These are phyloP conservation scores for Lentinus tigrinus DNA, from an alignment of 768 basidiomycete genomes.

Conservation along the genomic window DNA sequence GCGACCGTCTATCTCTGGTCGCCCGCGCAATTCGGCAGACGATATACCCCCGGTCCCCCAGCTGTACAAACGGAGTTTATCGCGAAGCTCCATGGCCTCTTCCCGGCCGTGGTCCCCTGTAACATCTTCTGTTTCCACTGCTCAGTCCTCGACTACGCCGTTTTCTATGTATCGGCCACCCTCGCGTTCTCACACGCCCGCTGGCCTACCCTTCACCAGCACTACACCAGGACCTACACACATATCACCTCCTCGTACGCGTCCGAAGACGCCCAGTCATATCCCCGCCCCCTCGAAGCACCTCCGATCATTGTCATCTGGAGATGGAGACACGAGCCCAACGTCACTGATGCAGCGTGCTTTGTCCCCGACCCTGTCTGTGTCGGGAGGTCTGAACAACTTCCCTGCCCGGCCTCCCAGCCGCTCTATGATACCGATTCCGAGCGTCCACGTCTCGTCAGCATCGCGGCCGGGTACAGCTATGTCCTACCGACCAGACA, in stretches of 20 bases:
- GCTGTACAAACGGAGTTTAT: constrained; percentile 61
- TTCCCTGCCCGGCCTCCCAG: constrained; percentile 72
- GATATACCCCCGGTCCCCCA: constrained; percentile 33
- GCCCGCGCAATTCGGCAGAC: constrained; percentile 21
- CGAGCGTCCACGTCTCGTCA: constrained; percentile 66
- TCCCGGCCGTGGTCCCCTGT: constrained; percentile 81
- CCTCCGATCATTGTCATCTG: constrained; percentile 48
- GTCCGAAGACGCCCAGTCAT: constrained; percentile 77
- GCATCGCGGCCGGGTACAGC: constrained; percentile 71
- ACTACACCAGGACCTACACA: constrained; percentile 10
- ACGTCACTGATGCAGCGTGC: constrained; percentile 55
- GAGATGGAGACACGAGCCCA: constrained; percentile 45
- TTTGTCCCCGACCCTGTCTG: constrained; percentile 52
- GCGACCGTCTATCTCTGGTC: constrained; percentile 33
- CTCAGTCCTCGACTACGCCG: constrained; percentile 63
- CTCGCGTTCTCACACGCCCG: constrained; percentile 63
- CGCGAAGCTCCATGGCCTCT: constrained; percentile 73
- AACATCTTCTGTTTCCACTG: constrained; percentile 68
- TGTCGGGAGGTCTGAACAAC: constrained; percentile 38
- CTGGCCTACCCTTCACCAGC: constrained; percentile 7
- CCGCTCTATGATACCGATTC: constrained; percentile 81
- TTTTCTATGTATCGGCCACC: constrained; percentile 35
- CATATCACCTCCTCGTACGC: constrained; percentile 54
- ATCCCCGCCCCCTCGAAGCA: constrained; percentile 66
- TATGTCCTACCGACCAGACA: constrained; percentile 66